A percentile compares a stretch with the other conserved stretches of the same genome.
phyloP scores from a whole-genome alignment of 192 early-diverging fungal genomes.

The Backusella luteola region DNA sequence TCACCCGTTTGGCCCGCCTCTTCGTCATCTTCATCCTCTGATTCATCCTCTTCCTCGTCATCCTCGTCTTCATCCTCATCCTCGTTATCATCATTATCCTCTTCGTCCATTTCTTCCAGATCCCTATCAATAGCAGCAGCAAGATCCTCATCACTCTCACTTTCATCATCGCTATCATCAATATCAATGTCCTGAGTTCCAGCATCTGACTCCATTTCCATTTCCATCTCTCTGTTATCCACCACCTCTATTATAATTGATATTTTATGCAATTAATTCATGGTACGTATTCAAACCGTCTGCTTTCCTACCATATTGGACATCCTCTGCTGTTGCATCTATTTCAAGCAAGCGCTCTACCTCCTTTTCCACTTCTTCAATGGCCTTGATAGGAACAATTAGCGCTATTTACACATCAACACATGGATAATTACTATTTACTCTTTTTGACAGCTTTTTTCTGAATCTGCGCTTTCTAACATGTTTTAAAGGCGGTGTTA shows the following conservation, averaged over 20 bases:
- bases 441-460: constrained; percentile 75
- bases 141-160: constrained; percentile 41
- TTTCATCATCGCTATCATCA: constrained; percentile 44
- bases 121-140: constrained; percentile 44
- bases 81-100: constrained; percentile 49
- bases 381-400: constrained; percentile 45
- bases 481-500: constrained; percentile 73
- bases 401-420: too few relatives aligned
- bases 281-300: neutral
- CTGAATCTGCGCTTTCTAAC: constrained; percentile 78
- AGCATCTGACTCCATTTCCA: constrained; percentile 27
- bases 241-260: constrained; percentile 33
- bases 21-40: constrained; percentile 49
- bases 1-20: constrained; percentile 38
- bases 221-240: constrained; percentile 32
- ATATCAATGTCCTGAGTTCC: constrained; percentile 43
- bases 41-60: constrained; percentile 49
- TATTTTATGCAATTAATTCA: neutral
- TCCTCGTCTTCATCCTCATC: constrained; percentile 53
- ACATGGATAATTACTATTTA: constrained; percentile 19
- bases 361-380: constrained; percentile 82
- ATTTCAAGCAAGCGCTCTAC: constrained; percentile 75
- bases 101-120: constrained; percentile 47
- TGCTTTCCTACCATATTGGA: constrained; percentile 54
- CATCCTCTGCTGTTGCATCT: constrained; percentile 71